A percentile compares a stretch with the other conserved stretches of the same genome.
These are phyloP conservation scores for Coniferiporia sulphurascens DNA, from an alignment of 1,284 basidiomycete species.

Conservation along the genomic window DNA sequence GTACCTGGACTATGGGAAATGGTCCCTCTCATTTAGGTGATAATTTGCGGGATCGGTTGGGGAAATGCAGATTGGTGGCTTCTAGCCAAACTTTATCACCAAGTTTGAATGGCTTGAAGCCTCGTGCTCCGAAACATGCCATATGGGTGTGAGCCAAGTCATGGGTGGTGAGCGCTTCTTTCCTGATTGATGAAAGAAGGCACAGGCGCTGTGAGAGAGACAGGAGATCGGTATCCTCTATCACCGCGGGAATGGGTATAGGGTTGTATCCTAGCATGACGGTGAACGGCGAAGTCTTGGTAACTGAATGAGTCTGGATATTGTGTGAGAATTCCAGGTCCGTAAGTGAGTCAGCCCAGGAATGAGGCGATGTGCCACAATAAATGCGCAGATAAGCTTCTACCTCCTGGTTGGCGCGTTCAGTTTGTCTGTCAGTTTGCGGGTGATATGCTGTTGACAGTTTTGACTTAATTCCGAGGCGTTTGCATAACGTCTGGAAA, in stretches of 20 bases:
- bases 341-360: constrained; percentile 27
- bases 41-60: neutral
- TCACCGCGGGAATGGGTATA: neutral
- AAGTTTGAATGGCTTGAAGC: neutral
- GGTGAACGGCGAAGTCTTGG: neutral
- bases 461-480: constrained; percentile 16
- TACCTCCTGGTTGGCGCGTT: constrained; percentile 26
- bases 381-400: constrained; percentile 20
- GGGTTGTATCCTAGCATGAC: neutral
- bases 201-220: neutral
- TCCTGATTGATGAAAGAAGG: neutral
- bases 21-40: neutral
- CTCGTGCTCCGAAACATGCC: too few species aligned
- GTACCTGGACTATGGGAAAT: neutral
- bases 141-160: neutral
- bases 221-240: neutral
- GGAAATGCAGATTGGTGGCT: neutral
- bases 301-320: neutral
- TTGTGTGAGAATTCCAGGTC: constrained; percentile 21
- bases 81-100: neutral
- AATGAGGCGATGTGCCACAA: constrained; percentile 25
- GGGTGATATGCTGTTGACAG: constrained; percentile 25
- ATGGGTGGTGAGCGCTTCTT: neutral
- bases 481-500: constrained; percentile 12
- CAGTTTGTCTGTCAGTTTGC: constrained; percentile 27